Evolutionary conservation across 805 yeast species (phyloP).

Genomic region (Candida ascalaphidarum): DNA sequence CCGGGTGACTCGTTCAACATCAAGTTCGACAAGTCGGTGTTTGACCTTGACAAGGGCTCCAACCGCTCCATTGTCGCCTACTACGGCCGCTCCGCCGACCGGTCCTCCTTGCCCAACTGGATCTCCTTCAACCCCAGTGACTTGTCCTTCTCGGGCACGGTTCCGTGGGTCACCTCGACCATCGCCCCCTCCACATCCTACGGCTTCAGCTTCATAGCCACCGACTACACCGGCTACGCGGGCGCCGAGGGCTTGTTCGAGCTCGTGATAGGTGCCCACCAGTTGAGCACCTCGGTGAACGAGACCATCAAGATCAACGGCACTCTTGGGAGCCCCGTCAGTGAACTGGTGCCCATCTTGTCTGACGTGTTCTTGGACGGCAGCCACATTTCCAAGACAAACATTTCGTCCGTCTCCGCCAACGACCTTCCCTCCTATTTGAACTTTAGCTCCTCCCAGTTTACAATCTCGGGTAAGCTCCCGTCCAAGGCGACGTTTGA

Average conservation of each 20-base stretch:
- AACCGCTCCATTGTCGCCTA: slow-evolving; percentile 49
- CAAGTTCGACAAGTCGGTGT: slow-evolving; percentile 54
- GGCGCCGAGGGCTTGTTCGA: slow-evolving; percentile 65
- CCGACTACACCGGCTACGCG: slow-evolving; percentile 69
- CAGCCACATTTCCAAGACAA: slow-evolving; percentile 30
- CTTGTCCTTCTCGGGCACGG: slow-evolving; percentile 73
- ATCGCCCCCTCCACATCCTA: slow-evolving; percentile 82
- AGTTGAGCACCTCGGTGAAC: slow-evolving; percentile 57
- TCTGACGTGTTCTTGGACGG: slow-evolving; percentile 59
- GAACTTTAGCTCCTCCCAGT: slow-evolving; percentile 27
- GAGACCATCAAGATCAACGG: slow-evolving; percentile 55
- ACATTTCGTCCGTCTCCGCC: slow-evolving; percentile 45
- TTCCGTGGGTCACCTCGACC: slow-evolving; percentile 77
- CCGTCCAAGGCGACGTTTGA: slow-evolving; percentile 37
- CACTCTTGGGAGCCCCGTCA: slow-evolving; percentile 49
- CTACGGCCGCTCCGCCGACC: slow-evolving; percentile 73
- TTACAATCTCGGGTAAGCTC: slow-evolving; percentile 45
- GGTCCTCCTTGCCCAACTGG: slow-evolving; percentile 92
- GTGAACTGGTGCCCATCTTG: slow-evolving; percentile 52
- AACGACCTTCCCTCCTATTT: slow-evolving; percentile 57
- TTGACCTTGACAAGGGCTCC: slow-evolving; percentile 36
- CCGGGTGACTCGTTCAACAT: slow-evolving; percentile 66
- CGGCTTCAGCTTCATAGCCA: slow-evolving; percentile 64
- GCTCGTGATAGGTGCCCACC: slow-evolving; percentile 83
- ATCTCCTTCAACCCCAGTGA: slow-evolving; percentile 53